phyloP scores from a whole-genome alignment of 2,329 filamentous ascomycete species.

The Epichloe typhina region DNA sequence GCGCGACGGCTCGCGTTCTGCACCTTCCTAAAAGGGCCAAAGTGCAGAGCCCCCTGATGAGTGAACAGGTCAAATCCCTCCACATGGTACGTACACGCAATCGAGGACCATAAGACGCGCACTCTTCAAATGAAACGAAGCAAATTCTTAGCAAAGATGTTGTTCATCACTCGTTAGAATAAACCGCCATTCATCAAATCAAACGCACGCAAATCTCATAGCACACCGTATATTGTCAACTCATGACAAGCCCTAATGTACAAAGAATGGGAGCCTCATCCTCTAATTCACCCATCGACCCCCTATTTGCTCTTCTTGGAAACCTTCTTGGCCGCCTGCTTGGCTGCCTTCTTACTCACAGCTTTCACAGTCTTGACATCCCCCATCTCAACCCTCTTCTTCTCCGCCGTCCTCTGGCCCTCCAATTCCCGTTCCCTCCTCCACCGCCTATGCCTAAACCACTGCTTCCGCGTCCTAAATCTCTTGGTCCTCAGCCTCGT shows the following conservation, averaged over 20 bases:
- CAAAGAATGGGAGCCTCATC: background rate
- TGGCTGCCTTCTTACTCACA: conserved; percentile 21
- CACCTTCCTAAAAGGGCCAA: background rate
- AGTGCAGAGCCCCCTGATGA: background rate
- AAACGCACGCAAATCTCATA: too few species aligned
- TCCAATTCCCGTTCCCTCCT: conserved; percentile 28
- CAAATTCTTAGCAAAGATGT: too few species aligned
- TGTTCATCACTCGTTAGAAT: too few species aligned
- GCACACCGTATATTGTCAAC: too few species aligned
- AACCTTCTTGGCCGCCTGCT: conserved; percentile 23
- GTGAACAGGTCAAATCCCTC: too few species aligned
- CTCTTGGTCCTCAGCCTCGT: conserved; percentile 36
- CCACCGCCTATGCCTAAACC: conserved; percentile 31
- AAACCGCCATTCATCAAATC: too few species aligned
- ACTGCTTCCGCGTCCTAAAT: conserved; percentile 36
- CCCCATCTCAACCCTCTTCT: conserved; percentile 20
- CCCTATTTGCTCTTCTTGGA: conserved; percentile 20
- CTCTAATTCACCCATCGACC: background rate
- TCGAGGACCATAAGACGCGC: too few species aligned
- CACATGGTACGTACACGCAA: too few species aligned
- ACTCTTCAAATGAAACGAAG: too few species aligned
- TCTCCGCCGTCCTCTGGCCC: conserved; percentile 26
- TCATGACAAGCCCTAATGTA: too few species aligned
- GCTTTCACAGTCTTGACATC: conserved; percentile 19
- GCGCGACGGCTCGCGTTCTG: background rate